Base-by-base conservation (phyloP, 23 red algal genomes). In the Gracilariopsis chorda region DNA sequence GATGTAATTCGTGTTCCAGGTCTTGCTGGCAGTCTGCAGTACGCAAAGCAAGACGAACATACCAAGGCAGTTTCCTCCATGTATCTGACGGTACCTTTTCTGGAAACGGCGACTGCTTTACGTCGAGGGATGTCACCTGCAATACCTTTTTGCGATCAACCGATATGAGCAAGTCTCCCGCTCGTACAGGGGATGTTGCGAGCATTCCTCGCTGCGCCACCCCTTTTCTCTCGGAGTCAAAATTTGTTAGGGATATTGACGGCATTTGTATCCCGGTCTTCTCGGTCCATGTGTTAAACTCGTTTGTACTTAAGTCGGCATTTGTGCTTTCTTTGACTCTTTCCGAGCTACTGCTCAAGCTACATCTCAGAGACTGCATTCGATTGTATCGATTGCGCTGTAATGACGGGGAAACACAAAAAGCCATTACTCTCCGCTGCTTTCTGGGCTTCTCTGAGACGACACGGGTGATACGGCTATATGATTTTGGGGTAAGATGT, bases 21-120 rank as follows among this genome's bases (percentile, higher is more conserved):
- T 91, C 88, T 3, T 20, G 34, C 6, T 46, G 51, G 55, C 70
- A 73, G 33, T 80, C 34, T 20, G 82, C 4, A 20, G 60, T 52
- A 35, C 53, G 62, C 4, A 91, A 37, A 25, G 88, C 88, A 7
- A 91, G 48, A 41, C 88, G 73, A 45, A 59, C 72, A 67, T 70
- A 91, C 88, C 88, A 91, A 13, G 88, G 88, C 17, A 91, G 74
- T 20, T 37, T 70, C 14, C 24, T 56, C 88, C 88, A 91, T 29
- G 68, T 78, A 6, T 76, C 51, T 36, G 42, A 40, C 25, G 84
- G 77, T 27, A 82, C 68, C 25, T 70, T 51, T 9, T 80, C 16
- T 21, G 74, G 74, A 51, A 91, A 70, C 32, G 88, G 88, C 0
- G 77, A 81, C 1, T 64, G 49, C 25, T 80, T 73, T 32, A 20